Evolutionary conservation across 2,329 filamentous ascomycete genomes (phyloP).

Genomic region (Botrytis elliptica): DNA sequence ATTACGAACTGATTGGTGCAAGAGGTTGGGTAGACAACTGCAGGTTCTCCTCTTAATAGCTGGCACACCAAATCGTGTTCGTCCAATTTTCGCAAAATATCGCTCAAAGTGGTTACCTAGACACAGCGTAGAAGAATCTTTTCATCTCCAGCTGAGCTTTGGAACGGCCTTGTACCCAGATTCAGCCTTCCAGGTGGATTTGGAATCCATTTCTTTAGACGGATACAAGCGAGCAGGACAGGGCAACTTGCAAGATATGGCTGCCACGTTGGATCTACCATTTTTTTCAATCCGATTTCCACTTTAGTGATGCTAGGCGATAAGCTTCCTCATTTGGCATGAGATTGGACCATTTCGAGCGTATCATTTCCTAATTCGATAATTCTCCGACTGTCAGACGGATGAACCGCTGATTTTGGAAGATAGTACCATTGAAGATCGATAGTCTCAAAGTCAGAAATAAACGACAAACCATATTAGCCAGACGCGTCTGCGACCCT

Average conservation of each 20-base stretch:
- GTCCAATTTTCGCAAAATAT: not conserved
- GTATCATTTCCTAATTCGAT: slow-evolving; percentile 1
- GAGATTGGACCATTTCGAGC: not conserved
- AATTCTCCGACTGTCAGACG: not conserved
- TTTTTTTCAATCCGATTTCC: not conserved
- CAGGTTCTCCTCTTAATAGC: not conserved
- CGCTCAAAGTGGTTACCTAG: not conserved
- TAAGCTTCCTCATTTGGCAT: not conserved
- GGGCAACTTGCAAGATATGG: not conserved
- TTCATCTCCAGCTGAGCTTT: slow-evolving; percentile 7
- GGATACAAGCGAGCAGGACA: slow-evolving; percentile 8
- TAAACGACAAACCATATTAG: not conserved
- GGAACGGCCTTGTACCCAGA: not conserved
- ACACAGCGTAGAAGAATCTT: not conserved
- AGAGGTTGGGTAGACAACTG: not conserved
- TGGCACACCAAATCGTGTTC: not conserved
- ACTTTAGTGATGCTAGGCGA: not conserved
- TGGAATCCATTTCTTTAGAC: not conserved
- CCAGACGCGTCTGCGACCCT: not conserved
- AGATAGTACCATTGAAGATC: not conserved
- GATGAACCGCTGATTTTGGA: not conserved
- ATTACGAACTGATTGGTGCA: not conserved
- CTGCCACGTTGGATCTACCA: slow-evolving; percentile 6
- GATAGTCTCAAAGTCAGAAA: slow-evolving; percentile 1
- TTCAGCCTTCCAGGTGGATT: slow-evolving; percentile 3